A percentile compares a stretch with the other conserved stretches of the same genome.
These are phyloP conservation scores for Cucurbitaria berberidis DNA, from an alignment of 2,329 filamentous ascomycete genomes.

Conservation along the genomic window DNA sequence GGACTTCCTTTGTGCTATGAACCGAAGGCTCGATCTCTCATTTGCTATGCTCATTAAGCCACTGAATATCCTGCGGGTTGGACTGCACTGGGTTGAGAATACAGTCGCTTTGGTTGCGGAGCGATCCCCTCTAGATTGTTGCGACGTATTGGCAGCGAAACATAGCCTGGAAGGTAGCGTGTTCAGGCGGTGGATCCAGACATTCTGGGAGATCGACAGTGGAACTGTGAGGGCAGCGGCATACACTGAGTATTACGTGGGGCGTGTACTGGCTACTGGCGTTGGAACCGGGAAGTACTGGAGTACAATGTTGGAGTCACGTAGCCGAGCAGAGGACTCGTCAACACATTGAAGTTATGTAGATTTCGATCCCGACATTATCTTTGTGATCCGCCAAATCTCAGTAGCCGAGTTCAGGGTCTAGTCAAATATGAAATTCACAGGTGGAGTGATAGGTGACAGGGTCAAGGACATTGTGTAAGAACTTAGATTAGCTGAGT, in stretches of 20 bases:
- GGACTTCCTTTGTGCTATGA: neutral
- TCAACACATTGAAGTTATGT: no score
- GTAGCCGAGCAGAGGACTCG: neutral
- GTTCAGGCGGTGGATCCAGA: constrained; percentile 12
- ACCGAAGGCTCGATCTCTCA: neutral
- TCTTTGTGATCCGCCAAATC: no score
- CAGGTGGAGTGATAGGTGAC: no score
- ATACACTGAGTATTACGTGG: constrained; percentile 4
- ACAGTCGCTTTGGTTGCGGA: neutral
- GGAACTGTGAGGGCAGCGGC: neutral
- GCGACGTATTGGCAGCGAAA: neutral
- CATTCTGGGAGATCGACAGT: constrained; percentile 10
- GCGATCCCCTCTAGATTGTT: neutral
- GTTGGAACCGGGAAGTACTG: neutral
- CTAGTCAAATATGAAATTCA: no score
- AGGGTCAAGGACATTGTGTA: neutral
- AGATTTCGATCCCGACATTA: no score
- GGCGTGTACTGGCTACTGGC: neutral
- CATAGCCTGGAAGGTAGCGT: constrained; percentile 9
- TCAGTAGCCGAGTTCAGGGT: no score
- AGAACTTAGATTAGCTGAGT: neutral
- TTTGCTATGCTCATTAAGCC: neutral
- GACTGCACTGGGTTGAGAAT: constrained; percentile 5
- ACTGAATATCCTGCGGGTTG: neutral
- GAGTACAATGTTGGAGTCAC: neutral